Evolutionary conservation across 2,329 filamentous ascomycete genomes (phyloP), one percentile per base, ranked within the genome.

Genomic region (Clathrospora elynae): DNA sequence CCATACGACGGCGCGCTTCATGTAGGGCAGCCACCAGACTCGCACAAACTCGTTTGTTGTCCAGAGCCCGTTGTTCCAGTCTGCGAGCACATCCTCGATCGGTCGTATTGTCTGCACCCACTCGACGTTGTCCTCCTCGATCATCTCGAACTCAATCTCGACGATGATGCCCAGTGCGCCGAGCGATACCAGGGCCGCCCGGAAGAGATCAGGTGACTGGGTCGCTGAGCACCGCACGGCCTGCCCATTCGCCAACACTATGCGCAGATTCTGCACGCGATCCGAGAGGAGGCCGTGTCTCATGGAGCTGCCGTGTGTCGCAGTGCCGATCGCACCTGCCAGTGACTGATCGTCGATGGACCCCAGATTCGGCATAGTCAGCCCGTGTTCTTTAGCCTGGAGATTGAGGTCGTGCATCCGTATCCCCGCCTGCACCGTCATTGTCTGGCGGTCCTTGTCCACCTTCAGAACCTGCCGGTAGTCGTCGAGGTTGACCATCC

Each of bases 21-120:
- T 90, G 73, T 97, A 96, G 0, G 93, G 93, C 66, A 96, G 85
- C 93, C 93, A 99, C 92, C 93, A 99, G 18, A 96, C 90, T 18
- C 93, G 82, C 17, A 95, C 89, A 64, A 92, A 99, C 70, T 97
- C 90, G 49, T 85, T 83, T 49, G 84, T 80, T 1, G 82, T 88
- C 92, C 93, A 97, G 10, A 97, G 77, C 22, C 80, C 79, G 5
- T 74, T 77, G 12, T 84, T 72, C 90, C 93, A 97, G 5, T 80
- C 77, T 8, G 78, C 74, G 33, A 95, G 76, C 51, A 96, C 80
- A 31, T 81, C 78, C 30, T 75, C 66, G 49, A 96, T 85, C 1
- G 83, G 72, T 49, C 88, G 82, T 46, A 96, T 79, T 6, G 84
- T 84, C 74, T 96, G 93, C 41, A 80, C 75, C 93, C 93, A 99